These are phyloP conservation scores for Crepidotus variabilis DNA, from an alignment of 768 basidiomycete species.

Conservation along the genomic window DNA sequence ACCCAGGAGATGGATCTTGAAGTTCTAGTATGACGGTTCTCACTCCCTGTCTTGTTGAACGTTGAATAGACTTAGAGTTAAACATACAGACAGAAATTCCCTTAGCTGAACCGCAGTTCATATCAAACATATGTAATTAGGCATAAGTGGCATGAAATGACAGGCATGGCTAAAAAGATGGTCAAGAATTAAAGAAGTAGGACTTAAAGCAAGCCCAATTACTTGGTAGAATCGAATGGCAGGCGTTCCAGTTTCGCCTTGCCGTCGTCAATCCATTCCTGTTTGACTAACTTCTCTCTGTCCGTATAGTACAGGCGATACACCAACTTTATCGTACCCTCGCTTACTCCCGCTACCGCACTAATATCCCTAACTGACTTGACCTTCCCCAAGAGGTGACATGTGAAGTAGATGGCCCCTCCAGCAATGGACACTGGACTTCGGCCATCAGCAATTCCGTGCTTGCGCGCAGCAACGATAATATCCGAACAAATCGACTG, in stretches of 20 bases:
- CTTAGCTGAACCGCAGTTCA: too few relatives aligned
- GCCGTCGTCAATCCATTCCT: slow-evolving; percentile 82
- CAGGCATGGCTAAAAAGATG: background rate
- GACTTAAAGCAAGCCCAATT: slow-evolving; percentile 6
- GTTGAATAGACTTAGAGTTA: too few relatives aligned
- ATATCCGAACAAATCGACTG: slow-evolving; percentile 83
- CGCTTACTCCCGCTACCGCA: slow-evolving; percentile 88
- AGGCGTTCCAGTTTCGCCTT: slow-evolving; percentile 54
- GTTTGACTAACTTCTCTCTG: slow-evolving; percentile 75
- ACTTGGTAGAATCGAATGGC: slow-evolving; percentile 38
- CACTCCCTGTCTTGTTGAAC: too few relatives aligned
- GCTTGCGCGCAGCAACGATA: slow-evolving; percentile 72
- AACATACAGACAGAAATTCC: too few relatives aligned
- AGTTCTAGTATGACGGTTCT: too few relatives aligned
- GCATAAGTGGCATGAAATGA: background rate
- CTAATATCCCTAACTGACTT: slow-evolving; percentile 86
- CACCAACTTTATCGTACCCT: slow-evolving; percentile 91
- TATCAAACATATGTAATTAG: too few relatives aligned
- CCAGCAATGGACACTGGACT: slow-evolving; percentile 99
- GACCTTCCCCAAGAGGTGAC: slow-evolving; percentile 68
- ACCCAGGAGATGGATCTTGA: too few relatives aligned
- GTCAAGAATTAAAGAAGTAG: background rate
- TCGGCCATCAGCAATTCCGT: slow-evolving; percentile 90
- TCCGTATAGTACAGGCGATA: slow-evolving; percentile 76
- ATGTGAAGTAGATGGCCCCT: slow-evolving; percentile 92